A percentile compares a stretch with the other conserved stretches of the same genome.
phyloP scores from a whole-genome alignment of 805 yeast species.

The Candida argentea region DNA sequence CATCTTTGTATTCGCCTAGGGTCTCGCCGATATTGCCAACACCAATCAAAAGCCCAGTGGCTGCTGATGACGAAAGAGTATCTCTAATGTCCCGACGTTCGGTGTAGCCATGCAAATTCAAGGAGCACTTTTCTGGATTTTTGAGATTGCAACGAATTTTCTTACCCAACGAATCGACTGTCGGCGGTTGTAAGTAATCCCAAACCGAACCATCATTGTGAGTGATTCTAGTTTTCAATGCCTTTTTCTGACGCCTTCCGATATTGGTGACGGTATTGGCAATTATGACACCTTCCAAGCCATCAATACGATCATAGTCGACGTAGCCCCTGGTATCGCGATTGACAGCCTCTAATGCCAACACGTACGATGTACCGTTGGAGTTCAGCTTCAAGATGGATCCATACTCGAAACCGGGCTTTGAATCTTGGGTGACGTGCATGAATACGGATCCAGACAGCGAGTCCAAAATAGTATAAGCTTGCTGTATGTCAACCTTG shows the following conservation, averaged over 20 bases:
- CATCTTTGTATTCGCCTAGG: conserved; percentile 39
- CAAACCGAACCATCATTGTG: conserved; percentile 91
- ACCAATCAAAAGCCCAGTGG: conserved; percentile 82
- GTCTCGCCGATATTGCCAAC: conserved; percentile 82
- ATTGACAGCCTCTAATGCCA: conserved; percentile 61
- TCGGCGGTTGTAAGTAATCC: conserved; percentile 64
- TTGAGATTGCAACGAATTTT: conserved; percentile 42
- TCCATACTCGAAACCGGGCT: conserved; percentile 53
- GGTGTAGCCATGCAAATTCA: conserved; percentile 84
- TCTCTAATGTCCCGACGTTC: conserved; percentile 80
- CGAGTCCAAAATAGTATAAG: conserved; percentile 71
- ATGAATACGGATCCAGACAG: conserved; percentile 63
- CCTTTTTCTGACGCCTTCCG: conserved; percentile 36
- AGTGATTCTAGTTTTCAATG: conserved; percentile 62
- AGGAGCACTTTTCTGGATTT: conserved; percentile 53
- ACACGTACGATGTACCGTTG: conserved; percentile 80
- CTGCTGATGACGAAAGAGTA: conserved; percentile 79
- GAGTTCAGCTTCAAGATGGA: conserved; percentile 79
- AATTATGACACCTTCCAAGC: conserved; percentile 75
- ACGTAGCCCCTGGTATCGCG: conserved; percentile 66
- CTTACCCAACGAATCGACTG: conserved; percentile 49
- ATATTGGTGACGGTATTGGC: conserved; percentile 60
- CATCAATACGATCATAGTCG: conserved; percentile 78
- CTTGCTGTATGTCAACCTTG: conserved; percentile 43
- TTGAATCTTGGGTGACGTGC: conserved; percentile 64